Evolutionary conservation across 331 rosid genomes (phyloP).

Genomic region (Cydonia oblonga): DNA sequence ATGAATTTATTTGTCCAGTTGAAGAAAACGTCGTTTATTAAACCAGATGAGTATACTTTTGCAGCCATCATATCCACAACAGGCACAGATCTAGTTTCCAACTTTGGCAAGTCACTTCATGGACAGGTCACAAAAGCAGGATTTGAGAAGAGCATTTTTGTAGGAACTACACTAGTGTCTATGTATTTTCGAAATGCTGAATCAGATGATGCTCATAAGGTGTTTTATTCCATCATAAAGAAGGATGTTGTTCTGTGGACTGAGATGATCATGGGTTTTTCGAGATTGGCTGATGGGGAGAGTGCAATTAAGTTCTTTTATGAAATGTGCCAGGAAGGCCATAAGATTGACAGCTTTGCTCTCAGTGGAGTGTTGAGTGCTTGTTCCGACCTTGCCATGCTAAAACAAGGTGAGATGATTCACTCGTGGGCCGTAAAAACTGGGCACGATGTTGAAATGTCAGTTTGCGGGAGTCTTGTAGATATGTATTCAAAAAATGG

Average conservation of each 20-base stretch:
- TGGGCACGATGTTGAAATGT: constrained; percentile 55
- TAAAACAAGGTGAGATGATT: constrained; percentile 68
- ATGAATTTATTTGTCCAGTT: constrained; percentile 44
- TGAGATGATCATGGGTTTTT: constrained; percentile 65
- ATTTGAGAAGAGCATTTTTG: constrained; percentile 40
- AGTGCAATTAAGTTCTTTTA: constrained; percentile 41
- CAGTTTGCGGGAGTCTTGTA: constrained; percentile 70
- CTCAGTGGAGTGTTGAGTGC: constrained; percentile 65
- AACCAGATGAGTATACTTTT: constrained; percentile 67
- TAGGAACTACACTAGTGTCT: constrained; percentile 61
- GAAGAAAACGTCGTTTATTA: constrained; percentile 20
- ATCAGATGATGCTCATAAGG: constrained; percentile 38
- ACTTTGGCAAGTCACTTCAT: constrained; percentile 58
- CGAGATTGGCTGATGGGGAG: constrained; percentile 43
- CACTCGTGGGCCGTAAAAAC: constrained; percentile 59
- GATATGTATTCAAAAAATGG: constrained; percentile 89
- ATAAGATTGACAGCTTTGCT: constrained; percentile 44
- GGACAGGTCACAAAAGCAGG: constrained; percentile 58
- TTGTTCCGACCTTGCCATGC: constrained; percentile 62
- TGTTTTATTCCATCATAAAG: constrained; percentile 35
- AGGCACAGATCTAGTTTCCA: constrained; percentile 20
- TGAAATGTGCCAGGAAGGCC: constrained; percentile 45
- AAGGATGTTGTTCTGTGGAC: constrained; percentile 85
- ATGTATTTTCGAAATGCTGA: constrained; percentile 70
- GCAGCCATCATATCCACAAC: constrained; percentile 51